Evolutionary conservation across 2,329 filamentous ascomycete species (phyloP).

Genomic region (Colletotrichum sp.): DNA sequence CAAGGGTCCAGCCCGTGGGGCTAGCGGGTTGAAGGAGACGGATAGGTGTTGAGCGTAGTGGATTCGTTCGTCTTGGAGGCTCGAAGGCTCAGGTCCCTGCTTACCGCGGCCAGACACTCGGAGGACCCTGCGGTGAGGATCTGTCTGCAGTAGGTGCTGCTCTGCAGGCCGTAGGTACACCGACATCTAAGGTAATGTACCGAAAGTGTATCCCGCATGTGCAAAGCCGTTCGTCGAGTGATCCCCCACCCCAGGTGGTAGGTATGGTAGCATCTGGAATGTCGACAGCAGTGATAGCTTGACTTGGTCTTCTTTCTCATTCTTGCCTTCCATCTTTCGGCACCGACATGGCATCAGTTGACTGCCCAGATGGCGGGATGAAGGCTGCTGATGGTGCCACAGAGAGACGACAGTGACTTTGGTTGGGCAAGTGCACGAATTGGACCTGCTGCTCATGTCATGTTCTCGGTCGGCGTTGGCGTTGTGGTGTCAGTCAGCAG

Average conservation of each 20-base stretch:
- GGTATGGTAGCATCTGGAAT: not conserved
- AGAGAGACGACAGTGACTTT: not conserved
- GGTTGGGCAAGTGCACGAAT: not conserved
- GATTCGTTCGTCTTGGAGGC: not conserved
- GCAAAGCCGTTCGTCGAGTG: not conserved
- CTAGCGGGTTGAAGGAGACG: not conserved
- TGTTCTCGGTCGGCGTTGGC: constrained; percentile 1
- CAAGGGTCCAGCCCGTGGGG: constrained; percentile 5
- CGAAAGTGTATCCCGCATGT: not conserved
- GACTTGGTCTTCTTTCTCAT: not conserved
- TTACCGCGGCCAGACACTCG: not conserved
- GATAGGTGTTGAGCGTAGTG: not conserved
- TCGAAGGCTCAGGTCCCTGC: constrained; percentile 12
- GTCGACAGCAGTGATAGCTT: not conserved
- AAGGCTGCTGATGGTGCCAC: constrained; percentile 3
- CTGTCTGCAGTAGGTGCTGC: not conserved
- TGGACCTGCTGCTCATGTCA: constrained; percentile 8
- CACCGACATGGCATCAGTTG: not conserved
- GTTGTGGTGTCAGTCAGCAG: constrained; percentile 17
- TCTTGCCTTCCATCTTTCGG: not conserved
- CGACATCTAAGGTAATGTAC: not conserved
- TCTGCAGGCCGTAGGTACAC: not conserved
- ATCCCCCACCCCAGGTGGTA: not conserved
- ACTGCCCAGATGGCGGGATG: not conserved
- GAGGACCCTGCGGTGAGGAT: constrained; percentile 12